Conservation (phyloP, 164 flowering plant species). For the Houttuynia cordata region DNA sequence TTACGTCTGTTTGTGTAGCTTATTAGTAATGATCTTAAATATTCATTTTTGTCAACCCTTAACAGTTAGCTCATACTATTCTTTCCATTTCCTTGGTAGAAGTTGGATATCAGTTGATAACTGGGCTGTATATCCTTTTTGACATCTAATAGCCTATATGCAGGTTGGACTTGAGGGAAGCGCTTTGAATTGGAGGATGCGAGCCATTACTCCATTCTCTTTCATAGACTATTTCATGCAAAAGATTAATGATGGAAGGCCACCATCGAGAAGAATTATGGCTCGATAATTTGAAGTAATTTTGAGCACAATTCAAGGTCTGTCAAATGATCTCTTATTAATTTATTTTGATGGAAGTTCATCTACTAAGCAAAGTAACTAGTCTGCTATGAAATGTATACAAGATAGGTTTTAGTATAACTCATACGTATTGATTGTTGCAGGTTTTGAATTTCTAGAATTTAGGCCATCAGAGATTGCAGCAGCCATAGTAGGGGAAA, state of each 20-base stretch:
- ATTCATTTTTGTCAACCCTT: too few relatives aligned
- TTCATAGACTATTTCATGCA: too few relatives aligned
- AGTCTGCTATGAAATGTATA: not conserved
- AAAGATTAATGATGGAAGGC: too few relatives aligned
- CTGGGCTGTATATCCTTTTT: not conserved
- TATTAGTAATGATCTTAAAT: too few relatives aligned
- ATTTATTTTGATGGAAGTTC: too few relatives aligned
- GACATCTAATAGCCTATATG: constrained; percentile 12
- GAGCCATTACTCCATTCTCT: constrained; percentile 67
- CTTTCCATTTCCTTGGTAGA: too few relatives aligned
- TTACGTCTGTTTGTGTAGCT: too few relatives aligned
- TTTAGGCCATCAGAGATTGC: constrained; percentile 72
- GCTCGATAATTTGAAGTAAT: constrained; percentile 32
- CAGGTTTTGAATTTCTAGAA: constrained; percentile 63
- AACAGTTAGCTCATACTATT: too few relatives aligned
- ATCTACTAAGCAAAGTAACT: constrained; percentile 30
- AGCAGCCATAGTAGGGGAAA: constrained; percentile 47
- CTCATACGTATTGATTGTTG: constrained; percentile 6
- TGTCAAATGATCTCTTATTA: too few relatives aligned
- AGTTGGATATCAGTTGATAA: constrained; percentile 47
- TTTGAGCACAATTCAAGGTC: constrained; percentile 25
- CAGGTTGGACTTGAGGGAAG: constrained; percentile 98
- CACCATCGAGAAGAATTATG: constrained; percentile 15
- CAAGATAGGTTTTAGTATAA: too few relatives aligned
- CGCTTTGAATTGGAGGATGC: constrained; percentile 78